phyloP scores from a whole-genome alignment of 306 rosid genomes.

The Gastrolobium bilobum region DNA sequence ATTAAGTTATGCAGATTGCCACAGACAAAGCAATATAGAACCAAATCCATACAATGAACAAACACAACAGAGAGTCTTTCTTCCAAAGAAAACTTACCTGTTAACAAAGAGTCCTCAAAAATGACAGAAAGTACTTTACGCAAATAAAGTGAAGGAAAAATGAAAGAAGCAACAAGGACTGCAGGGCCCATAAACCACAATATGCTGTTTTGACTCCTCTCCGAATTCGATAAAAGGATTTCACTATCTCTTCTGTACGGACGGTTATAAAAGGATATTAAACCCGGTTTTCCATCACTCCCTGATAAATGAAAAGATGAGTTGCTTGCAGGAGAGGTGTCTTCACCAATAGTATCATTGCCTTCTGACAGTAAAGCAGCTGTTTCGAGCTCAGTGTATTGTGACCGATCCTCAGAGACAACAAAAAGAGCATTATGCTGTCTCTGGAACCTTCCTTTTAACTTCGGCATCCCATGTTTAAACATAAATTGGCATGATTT shows the following conservation, averaged over 20 bases:
- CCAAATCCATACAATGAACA: slow-evolving; percentile 22
- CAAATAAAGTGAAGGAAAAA: slow-evolving; percentile 92
- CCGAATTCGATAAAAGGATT: slow-evolving; percentile 51
- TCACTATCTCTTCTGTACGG: slow-evolving; percentile 66
- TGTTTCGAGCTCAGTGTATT: slow-evolving; percentile 54
- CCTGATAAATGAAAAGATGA: slow-evolving; percentile 58
- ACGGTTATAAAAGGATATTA: slow-evolving; percentile 79
- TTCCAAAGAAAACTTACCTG: slow-evolving; percentile 62
- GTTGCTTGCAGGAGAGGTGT: slow-evolving; percentile 54
- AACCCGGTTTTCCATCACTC: slow-evolving; percentile 84
- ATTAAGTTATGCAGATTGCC: slow-evolving; percentile 3
- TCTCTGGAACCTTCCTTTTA: slow-evolving; percentile 58
- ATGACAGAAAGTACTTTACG: slow-evolving; percentile 79
- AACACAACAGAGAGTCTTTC: slow-evolving; percentile 15
- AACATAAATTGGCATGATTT: slow-evolving; percentile 60
- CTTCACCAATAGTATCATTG: slow-evolving; percentile 46
- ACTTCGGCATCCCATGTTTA: slow-evolving; percentile 55
- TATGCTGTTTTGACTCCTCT: slow-evolving; percentile 63
- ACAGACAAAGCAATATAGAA: slow-evolving; percentile 39
- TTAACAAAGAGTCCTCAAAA: slow-evolving; percentile 95
- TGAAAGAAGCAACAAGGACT: slow-evolving; percentile 91
- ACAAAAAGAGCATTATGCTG: slow-evolving; percentile 63
- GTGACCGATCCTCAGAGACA: slow-evolving; percentile 77
- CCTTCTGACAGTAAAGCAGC: slow-evolving; percentile 62
- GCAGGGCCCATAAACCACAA: slow-evolving; percentile 92